phyloP scores from a whole-genome alignment of 306 rosid genomes.

The Trifolium subterraneum region DNA sequence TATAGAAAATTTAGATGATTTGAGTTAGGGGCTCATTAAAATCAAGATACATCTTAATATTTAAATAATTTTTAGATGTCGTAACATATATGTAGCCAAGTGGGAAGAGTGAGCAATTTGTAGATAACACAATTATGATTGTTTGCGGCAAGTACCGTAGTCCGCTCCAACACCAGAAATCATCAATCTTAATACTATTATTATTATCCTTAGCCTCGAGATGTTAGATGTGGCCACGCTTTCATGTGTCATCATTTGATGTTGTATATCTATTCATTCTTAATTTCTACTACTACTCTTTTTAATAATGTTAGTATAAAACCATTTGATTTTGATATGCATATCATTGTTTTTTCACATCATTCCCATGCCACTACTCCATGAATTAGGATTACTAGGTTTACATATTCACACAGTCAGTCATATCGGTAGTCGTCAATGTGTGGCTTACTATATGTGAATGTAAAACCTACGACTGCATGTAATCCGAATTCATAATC shows the following conservation, averaged over 20 bases:
- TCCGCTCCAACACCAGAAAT: slow-evolving; percentile 22
- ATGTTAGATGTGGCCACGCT: slow-evolving; percentile 14
- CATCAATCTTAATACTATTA: slow-evolving; percentile 20
- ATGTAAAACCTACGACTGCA: too few species aligned
- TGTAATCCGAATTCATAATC: too few species aligned
- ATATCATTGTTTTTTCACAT: slow-evolving; percentile 3
- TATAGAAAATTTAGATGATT: too few species aligned
- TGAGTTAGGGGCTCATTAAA: too few species aligned
- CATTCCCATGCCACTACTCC: neutral
- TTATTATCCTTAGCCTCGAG: slow-evolving; percentile 5
- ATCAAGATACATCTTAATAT: too few species aligned
- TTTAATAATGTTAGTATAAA: neutral
- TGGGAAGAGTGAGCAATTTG: slow-evolving; percentile 17
- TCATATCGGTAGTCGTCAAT: neutral
- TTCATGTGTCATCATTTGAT: slow-evolving; percentile 5
- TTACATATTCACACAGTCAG: too few species aligned
- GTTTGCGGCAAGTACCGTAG: slow-evolving; percentile 37
- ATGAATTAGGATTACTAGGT: too few species aligned
- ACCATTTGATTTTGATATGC: neutral
- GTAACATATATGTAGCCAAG: slow-evolving; percentile 36
- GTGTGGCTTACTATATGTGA: too few species aligned
- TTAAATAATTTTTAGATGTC: too few species aligned
- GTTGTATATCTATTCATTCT: slow-evolving; percentile 8
- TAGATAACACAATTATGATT: slow-evolving; percentile 38
- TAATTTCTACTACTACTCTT: neutral